Evolutionary conservation across 78 protist genomes (phyloP).

Genomic region (Tieghemostelium lacteum): DNA sequence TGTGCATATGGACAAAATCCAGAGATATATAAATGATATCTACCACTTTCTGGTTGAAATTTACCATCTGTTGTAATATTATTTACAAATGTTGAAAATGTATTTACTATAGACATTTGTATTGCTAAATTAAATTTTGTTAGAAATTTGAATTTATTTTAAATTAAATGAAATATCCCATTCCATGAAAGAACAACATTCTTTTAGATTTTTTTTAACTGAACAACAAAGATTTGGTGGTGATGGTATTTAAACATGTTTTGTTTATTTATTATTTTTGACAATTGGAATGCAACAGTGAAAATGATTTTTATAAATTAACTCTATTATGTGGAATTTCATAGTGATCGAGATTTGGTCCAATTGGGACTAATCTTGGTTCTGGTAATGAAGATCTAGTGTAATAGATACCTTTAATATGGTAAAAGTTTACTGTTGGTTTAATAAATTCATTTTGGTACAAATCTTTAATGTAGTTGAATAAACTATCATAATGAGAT

Average conservation of each 20-base stretch:
- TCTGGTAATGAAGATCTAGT: constrained; percentile 55
- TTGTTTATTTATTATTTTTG: background rate
- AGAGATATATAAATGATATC: constrained; percentile 31
- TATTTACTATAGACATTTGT: no score
- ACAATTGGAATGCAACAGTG: no score
- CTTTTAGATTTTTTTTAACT: no score
- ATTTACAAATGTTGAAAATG: no score
- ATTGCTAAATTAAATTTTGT: no score
- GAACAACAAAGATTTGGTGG: no score
- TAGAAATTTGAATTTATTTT: no score
- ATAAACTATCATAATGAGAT: constrained; percentile 85
- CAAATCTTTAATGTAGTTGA: constrained; percentile 76
- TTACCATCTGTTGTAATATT: background rate
- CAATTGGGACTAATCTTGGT: background rate
- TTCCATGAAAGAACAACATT: no score
- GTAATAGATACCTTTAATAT: constrained; percentile 89
- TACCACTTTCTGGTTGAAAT: constrained; percentile 21
- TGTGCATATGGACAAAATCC: constrained; percentile 49
- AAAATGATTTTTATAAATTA: no score
- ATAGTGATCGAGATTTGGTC: background rate
- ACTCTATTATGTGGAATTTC: background rate
- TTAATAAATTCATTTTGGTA: constrained; percentile 70
- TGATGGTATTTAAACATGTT: no score
- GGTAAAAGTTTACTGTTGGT: constrained; percentile 75
- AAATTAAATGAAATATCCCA: no score